These are phyloP conservation scores for Acanthamoeba divionensis DNA, from an alignment of 208 protist genomes.

Conservation along the genomic window DNA sequence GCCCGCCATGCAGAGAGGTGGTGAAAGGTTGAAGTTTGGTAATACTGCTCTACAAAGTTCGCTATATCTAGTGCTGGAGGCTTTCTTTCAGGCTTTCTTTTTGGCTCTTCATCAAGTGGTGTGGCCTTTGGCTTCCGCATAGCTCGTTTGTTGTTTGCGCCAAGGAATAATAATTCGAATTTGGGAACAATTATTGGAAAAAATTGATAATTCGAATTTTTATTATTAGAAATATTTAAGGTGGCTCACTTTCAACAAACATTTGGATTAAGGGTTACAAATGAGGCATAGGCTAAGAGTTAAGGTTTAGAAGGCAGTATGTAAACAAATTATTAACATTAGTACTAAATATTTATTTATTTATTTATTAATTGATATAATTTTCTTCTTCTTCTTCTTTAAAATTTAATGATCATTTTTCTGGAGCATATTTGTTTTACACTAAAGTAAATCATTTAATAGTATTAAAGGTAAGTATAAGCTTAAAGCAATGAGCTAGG, in stretches of 20 bases:
- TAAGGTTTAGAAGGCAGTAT: too few relatives aligned
- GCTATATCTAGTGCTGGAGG: neutral
- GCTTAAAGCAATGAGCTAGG: too few relatives aligned
- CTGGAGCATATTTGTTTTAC: too few relatives aligned
- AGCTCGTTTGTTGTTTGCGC: neutral
- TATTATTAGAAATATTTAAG: neutral
- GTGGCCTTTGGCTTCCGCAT: neutral
- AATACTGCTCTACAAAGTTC: slow-evolving; percentile 48
- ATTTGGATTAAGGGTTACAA: neutral
- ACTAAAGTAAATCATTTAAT: too few relatives aligned
- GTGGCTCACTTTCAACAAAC: neutral
- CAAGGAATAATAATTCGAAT: neutral
- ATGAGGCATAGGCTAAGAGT: too few relatives aligned
- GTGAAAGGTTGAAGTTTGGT: slow-evolving; percentile 51
- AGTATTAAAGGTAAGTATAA: too few relatives aligned
- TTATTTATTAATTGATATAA: too few relatives aligned
- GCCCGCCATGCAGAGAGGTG: slow-evolving; percentile 21
- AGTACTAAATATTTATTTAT: too few relatives aligned
- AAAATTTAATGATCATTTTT: too few relatives aligned
- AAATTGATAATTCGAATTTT: neutral
- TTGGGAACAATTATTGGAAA: neutral
- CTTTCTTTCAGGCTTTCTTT: neutral
- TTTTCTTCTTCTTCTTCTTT: too few relatives aligned
- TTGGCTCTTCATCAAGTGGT: neutral
- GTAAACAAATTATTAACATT: too few relatives aligned